Evolutionary conservation across 768 basidiomycete species (phyloP).

Genomic region (Trametes elegans): DNA sequence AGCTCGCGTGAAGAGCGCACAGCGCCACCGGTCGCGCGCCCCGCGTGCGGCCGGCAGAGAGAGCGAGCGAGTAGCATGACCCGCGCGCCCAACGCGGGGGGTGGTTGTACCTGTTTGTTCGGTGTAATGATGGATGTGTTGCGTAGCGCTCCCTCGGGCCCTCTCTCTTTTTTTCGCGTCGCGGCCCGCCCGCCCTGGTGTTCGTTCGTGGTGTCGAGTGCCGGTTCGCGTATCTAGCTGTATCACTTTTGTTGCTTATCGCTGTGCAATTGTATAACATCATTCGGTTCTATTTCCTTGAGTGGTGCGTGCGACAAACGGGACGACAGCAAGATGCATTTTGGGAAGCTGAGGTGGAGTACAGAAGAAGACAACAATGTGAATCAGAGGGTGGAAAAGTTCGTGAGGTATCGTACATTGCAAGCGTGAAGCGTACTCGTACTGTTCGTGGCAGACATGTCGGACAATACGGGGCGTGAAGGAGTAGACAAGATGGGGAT

Average conservation of each 20-base stretch:
- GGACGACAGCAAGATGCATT: neutral
- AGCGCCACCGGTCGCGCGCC: conserved; percentile 19
- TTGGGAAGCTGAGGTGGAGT: too few species aligned
- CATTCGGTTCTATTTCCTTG: neutral
- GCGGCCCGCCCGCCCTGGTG: neutral
- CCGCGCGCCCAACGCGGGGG: neutral
- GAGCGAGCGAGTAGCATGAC: neutral
- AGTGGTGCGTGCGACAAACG: neutral
- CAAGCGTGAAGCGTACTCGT: too few species aligned
- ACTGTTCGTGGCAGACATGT: too few species aligned
- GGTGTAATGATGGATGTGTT: conserved; percentile 4
- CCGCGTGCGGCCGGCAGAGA: conserved; percentile 5
- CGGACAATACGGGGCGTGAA: neutral
- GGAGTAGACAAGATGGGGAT: too few species aligned
- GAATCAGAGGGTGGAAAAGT: too few species aligned
- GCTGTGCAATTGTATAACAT: conserved; percentile 1
- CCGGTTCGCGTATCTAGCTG: conserved; percentile 5
- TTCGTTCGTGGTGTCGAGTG: neutral
- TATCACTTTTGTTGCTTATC: neutral
- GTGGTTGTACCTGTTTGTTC: conserved; percentile 1
- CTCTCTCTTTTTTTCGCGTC: neutral
- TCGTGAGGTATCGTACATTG: too few species aligned
- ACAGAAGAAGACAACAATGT: too few species aligned
- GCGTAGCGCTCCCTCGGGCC: too few species aligned
- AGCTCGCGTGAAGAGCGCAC: conserved; percentile 27